Evolutionary conservation across 2,329 filamentous ascomycete genomes (phyloP).

Genomic region (Escovopsis sp.): DNA sequence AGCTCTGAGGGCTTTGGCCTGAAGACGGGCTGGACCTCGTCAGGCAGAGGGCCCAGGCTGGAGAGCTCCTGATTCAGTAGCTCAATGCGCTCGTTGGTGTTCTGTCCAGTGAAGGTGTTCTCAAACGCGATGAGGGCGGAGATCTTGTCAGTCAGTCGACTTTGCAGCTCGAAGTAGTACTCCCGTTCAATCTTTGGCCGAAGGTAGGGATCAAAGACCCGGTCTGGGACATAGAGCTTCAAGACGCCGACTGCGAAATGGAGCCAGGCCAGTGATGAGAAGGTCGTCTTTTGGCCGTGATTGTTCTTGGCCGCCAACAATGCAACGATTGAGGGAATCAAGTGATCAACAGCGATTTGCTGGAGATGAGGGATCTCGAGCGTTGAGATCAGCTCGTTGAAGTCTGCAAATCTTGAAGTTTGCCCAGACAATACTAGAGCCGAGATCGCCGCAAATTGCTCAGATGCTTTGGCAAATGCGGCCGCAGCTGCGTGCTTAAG

Average conservation of each 20-base stretch:
- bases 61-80: slow-evolving; percentile 47
- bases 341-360: slow-evolving; percentile 24
- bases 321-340: slow-evolving; percentile 32
- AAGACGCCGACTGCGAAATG: slow-evolving; percentile 62
- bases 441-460: slow-evolving; percentile 7
- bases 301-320: slow-evolving; percentile 18
- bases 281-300: slow-evolving; percentile 12
- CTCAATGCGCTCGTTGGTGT: slow-evolving; percentile 50
- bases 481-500: slow-evolving; percentile 16
- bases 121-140: slow-evolving; percentile 52
- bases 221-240: slow-evolving; percentile 71
- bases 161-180: slow-evolving; percentile 39
- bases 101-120: slow-evolving; percentile 49
- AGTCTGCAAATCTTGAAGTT: slow-evolving; percentile 2
- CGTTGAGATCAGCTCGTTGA: slow-evolving; percentile 10
- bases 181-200: slow-evolving; percentile 50
- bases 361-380: slow-evolving; percentile 23
- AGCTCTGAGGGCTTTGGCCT: slow-evolving; percentile 57
- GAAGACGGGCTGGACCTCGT: slow-evolving; percentile 50
- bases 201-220: slow-evolving; percentile 68
- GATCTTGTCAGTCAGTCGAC: slow-evolving; percentile 41
- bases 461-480: slow-evolving; percentile 12
- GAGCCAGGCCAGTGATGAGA: slow-evolving; percentile 50
- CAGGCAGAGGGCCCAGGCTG: slow-evolving; percentile 51
- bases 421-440: slow-evolving; percentile 3